Evolutionary conservation across 2,329 filamentous ascomycete species (phyloP), one percentile per base, ranked within the genome.

Genomic region (Fusarium irregulare): DNA sequence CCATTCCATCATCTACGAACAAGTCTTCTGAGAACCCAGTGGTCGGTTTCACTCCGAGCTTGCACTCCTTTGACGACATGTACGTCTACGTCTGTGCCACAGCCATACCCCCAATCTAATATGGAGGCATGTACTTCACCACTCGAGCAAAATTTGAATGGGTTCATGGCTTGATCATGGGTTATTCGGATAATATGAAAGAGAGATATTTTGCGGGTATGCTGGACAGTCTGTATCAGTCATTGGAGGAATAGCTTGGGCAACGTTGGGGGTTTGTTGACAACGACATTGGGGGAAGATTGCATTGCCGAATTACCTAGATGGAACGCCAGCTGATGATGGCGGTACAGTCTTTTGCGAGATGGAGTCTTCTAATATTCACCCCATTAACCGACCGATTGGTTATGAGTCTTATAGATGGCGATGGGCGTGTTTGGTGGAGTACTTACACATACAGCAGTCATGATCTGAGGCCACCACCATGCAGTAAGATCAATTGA

Each of bases 221-320:
- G 5, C 5, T 6, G 16, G 9, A 37, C 34, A n/a, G 16, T 6
- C 16, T 37, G 9, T 5, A 37, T 34, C 9, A 9, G 5, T 11
- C 16, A 37, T 37, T n/a, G 34, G 34, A 11, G 34, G 34, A 37
- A n/a, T 37, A 11, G 34, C 34, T 37, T 37, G 34, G 16, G 5
- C 18, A 37, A 11, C 11, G 16, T 37, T 37, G 34, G 34, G 34
- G 34, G 16, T n/a, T 37, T n/a, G 2, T n/a, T 37, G 0, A 37
- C 32, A 37, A 37, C 5, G 16, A 7, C 34, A n/a, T 37, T 37
- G 16, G 16, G 34, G 34, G 16, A 6, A 37, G 1, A n/a, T 18
- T 37, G 16, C 9, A 1, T 11, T 37, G 0, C 9, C 11, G 5
- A 37, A 0, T 11, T n/a, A 0, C 16, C 32, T 37, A 9, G 32